A percentile compares a stretch with the other conserved stretches of the same genome.
Conservation (phyloP, 805 yeast species). For the Spathaspora hagerdaliae region DNA sequence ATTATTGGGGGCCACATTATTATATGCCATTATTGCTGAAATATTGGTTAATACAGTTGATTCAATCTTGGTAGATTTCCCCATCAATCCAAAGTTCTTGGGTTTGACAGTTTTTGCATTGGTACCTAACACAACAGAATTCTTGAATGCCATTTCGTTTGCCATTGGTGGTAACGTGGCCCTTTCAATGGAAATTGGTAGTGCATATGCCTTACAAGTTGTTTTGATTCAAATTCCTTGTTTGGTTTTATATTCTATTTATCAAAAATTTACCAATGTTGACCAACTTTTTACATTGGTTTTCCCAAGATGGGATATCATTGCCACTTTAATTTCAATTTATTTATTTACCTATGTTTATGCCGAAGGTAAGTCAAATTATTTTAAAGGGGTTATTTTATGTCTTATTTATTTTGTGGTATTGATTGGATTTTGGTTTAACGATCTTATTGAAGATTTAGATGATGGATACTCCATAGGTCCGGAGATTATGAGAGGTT, state of each 20-base stretch:
- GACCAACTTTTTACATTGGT: constrained; percentile 69
- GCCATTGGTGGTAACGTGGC: constrained; percentile 97
- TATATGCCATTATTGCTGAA: constrained; percentile 93
- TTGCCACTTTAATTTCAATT: constrained; percentile 80
- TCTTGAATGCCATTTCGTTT: constrained; percentile 92
- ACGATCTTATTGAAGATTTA: constrained; percentile 32
- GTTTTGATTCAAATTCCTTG: constrained; percentile 92
- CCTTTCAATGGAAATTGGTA: constrained; percentile 94
- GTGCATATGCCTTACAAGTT: constrained; percentile 95
- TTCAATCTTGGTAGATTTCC: constrained; percentile 68
- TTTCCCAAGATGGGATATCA: constrained; percentile 94
- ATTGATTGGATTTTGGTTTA: constrained; percentile 76
- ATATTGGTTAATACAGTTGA: constrained; percentile 91
- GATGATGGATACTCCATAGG: constrained; percentile 21
- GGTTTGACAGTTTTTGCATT: constrained; percentile 94
- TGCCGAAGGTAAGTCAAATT: constrained; percentile 95
- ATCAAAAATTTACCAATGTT: constrained; percentile 36
- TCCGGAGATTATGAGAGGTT: background rate
- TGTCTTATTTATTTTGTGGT: constrained; percentile 74
- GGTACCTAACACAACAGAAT: constrained; percentile 96
- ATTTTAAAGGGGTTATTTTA: constrained; percentile 90
- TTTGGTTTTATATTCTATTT: constrained; percentile 70
- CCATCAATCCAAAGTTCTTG: constrained; percentile 85
- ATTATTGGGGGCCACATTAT: constrained; percentile 74
- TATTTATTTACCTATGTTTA: constrained; percentile 88